These are phyloP conservation scores for Coprinopsis cinerea DNA, from an alignment of 768 basidiomycete genomes.

Conservation along the genomic window DNA sequence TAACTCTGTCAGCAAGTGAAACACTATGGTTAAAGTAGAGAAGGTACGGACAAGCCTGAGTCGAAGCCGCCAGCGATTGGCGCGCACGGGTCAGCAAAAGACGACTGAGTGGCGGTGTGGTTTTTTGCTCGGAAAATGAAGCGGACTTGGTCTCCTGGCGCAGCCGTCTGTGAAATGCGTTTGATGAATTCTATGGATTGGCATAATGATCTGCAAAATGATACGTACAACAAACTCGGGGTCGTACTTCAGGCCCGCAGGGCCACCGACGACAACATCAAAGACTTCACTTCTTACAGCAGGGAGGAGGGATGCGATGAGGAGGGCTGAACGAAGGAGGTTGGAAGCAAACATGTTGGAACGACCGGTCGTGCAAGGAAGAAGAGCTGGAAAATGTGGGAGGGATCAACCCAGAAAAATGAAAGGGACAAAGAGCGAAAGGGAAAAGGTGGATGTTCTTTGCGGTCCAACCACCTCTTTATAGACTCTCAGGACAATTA, in stretches of 20 bases:
- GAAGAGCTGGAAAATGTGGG: not conserved
- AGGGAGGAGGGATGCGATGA: slow-evolving; percentile 21
- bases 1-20: slow-evolving; percentile 1
- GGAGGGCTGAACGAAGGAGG: slow-evolving; percentile 10
- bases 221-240: slow-evolving; percentile 36
- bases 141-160: slow-evolving; percentile 37
- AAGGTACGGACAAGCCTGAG: slow-evolving; percentile 45
- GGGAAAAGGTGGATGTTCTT: not conserved
- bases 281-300: slow-evolving; percentile 30
- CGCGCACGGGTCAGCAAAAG: slow-evolving; percentile 43
- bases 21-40: not conserved
- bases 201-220: not conserved
- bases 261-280: slow-evolving; percentile 44
- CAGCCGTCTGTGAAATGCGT: slow-evolving; percentile 32
- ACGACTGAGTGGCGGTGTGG: slow-evolving; percentile 54
- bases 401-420: slow-evolving; percentile 11
- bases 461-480: slow-evolving; percentile 5
- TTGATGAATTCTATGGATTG: slow-evolving; percentile 1
- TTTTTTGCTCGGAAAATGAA: slow-evolving; percentile 55
- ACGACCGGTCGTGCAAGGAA: slow-evolving; percentile 10
- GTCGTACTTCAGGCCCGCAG: slow-evolving; percentile 32
- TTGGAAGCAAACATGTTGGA: slow-evolving; percentile 9
- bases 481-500: not conserved
- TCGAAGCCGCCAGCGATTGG: slow-evolving; percentile 43
- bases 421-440: slow-evolving; percentile 12